These are phyloP conservation scores for Alternaria hordeiaustralica DNA, from an alignment of 2,329 filamentous ascomycete species.

Conservation along the genomic window DNA sequence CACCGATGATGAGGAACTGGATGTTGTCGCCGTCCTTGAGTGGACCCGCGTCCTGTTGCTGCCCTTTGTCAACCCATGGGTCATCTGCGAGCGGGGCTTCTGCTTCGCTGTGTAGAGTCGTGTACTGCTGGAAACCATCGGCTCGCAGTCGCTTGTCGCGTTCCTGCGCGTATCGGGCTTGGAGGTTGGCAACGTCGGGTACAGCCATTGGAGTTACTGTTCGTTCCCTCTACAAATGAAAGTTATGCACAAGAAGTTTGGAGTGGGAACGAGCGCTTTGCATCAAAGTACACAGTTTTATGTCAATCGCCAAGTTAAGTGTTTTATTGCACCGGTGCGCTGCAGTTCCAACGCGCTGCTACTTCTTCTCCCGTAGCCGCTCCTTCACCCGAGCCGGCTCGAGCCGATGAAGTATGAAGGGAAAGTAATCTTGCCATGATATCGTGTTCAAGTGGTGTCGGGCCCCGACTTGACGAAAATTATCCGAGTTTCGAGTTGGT, in stretches of 20 bases:
- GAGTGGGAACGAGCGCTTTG: not conserved
- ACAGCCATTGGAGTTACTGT: not conserved
- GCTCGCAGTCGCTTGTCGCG: conserved; percentile 6
- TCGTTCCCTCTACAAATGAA: not conserved
- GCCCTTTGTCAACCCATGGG: not conserved
- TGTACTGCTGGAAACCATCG: conserved; percentile 6
- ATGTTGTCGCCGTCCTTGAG: conserved; percentile 8
- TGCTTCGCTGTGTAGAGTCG: not conserved
- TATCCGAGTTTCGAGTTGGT: not conserved
- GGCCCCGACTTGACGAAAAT: conserved; percentile 2
- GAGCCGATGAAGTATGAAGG: not conserved
- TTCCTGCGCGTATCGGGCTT: conserved; percentile 3
- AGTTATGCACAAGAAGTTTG: not conserved
- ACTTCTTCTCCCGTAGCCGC: not conserved
- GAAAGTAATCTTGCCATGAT: not conserved
- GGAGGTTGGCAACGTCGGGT: not conserved
- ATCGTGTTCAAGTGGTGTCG: not conserved
- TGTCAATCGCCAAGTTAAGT: not conserved
- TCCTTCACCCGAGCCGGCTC: not conserved
- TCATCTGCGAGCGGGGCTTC: conserved; percentile 1
- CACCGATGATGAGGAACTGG: conserved; percentile 7
- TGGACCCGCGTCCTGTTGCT: not conserved
- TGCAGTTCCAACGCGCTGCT: not conserved
- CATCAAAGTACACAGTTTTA: not conserved
- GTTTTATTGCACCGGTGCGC: conserved; percentile 1